Evolutionary conservation across 176 grass and related monocot genomes (phyloP), one percentile per base, ranked within the genome.

Genomic region (Puccinellia tenuiflora): DNA sequence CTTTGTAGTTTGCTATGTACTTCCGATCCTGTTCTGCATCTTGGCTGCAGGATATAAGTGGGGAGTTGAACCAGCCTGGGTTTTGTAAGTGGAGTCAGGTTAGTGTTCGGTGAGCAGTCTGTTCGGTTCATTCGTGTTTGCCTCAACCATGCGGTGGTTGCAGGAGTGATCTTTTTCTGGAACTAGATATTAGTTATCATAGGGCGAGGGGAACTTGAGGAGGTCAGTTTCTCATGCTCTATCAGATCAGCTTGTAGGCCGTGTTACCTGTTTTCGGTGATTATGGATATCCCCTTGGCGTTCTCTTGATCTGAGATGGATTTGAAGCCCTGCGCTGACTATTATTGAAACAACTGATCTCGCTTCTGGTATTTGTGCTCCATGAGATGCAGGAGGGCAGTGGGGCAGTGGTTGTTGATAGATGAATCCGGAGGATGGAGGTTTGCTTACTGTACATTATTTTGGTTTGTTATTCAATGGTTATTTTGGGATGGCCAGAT

Each of bases 171-270:
- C 25, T 15, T 48, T 34, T 47, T 16, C 46, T 21, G 43, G 75
- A 16, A 70, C 28, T n/a, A 24, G 46, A 53, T 10, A 21, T 5
- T 25, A 14, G 11, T 33, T 60, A 13, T 40, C 68, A 1, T 40
- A 53, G 65, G 18, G 25, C 9, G 1, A 51, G 45, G 56, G 24
- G 39, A 42, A 46, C 42, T 24, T 16, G 40, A 17, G 12, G n/a
- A 88, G 75, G 86, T 88, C 75, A 84, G 75, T 65, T 10, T 50
- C 50, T 25, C 29, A 48, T 68, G 25, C 18, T n/a, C n/a, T 25
- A 42, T 83, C 53, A 45, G 64, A 26, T 59, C 33, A 56, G 43
- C 55, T 17, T n/a, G 26, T 69, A 77, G 28, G 73, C 82, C 81
- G 68, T n/a, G 71, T 82, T 73, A 82, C 37, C 8, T 76, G 21